Base-by-base conservation (phyloP, 495 filamentous ascomycete species). In the Hyaloscypha bicolor region DNA sequence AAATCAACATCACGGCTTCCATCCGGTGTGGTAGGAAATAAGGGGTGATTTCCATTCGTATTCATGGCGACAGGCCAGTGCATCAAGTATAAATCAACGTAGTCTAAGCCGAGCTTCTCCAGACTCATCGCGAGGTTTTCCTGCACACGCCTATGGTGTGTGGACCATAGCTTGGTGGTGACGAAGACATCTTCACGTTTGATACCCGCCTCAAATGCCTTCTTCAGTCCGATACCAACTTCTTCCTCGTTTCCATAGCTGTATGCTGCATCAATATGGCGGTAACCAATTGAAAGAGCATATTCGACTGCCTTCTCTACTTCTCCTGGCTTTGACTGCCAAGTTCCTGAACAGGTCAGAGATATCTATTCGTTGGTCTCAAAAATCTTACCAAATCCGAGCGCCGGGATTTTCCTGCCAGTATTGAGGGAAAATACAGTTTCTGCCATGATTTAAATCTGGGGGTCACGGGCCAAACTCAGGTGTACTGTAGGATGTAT, bases 61-160 rank as follows among this genome's bases (percentile, higher is more conserved):
- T 92, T 93, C 88, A 95, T 91, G 64, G 89, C 85, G 58, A 92
- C 77, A 3, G 91, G 90, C 91, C 91, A 94, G 78, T 96, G 91
- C 73, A 86, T 82, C 25, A 96, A 79, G 72, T 89, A 93, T 67
- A 96, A 77, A 76, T 96, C 93, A 12, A 96, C 81, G 77, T 96
- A 96, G 59, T 90, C 86, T 62, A 93, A 75, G 30, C 88, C 88
- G 55, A 96, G 76, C 51, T 82, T 81, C 75, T 85, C 83, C 69
- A 96, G 78, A 66, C 86, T 89, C 75, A 86, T 82, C 65, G 93
- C 85, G 12, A 96, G 77, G 2, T 83, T 87, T 53, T 87, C 78
- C 76, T 90, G 86, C 21, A 88, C 86, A 3, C 87, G 80, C 9
- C 79, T 81, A 74, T 88, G 88, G 76, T 87, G 92, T 19, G 91